These are phyloP conservation scores for Rhodotorula graminis DNA, from an alignment of 768 basidiomycete species.

Conservation along the genomic window DNA sequence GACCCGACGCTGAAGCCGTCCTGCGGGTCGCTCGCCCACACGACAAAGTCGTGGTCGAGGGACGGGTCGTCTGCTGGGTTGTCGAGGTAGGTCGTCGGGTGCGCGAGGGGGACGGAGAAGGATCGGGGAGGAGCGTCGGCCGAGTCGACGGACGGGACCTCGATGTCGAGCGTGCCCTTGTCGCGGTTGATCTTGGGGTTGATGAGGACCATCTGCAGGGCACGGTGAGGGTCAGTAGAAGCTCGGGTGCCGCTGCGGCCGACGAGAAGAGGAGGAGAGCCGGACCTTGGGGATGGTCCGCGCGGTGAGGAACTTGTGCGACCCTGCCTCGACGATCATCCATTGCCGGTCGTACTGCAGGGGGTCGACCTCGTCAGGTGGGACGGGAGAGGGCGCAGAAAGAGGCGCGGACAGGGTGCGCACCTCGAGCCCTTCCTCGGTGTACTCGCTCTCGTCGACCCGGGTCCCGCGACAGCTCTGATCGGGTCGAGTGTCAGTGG, in stretches of 20 bases:
- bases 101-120: slow-evolving; percentile 24
- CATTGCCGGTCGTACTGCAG: slow-evolving; percentile 34
- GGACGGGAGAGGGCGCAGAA: no score
- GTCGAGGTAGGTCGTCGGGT: slow-evolving; percentile 22
- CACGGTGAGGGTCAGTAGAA: background rate
- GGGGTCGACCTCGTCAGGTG: no score
- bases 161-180: slow-evolving; percentile 18
- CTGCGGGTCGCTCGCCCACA: slow-evolving; percentile 23
- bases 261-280: no score
- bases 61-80: slow-evolving; percentile 3
- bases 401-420: background rate
- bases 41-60: slow-evolving; percentile 27
- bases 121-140: background rate
- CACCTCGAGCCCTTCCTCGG: slow-evolving; percentile 20
- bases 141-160: slow-evolving; percentile 5
- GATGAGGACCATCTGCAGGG: slow-evolving; percentile 34
- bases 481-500: background rate
- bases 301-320: slow-evolving; percentile 36
- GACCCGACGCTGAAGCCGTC: slow-evolving; percentile 31
- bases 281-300: slow-evolving; percentile 29
- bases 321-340: slow-evolving; percentile 34
- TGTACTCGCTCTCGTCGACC: slow-evolving; percentile 6
- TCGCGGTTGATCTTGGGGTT: slow-evolving; percentile 20
- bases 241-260: fast-evolving
- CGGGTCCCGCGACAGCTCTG: slow-evolving; percentile 24